phyloP scores from a whole-genome alignment of 2,329 filamentous ascomycete species.

The Xylariaceae sp. region DNA sequence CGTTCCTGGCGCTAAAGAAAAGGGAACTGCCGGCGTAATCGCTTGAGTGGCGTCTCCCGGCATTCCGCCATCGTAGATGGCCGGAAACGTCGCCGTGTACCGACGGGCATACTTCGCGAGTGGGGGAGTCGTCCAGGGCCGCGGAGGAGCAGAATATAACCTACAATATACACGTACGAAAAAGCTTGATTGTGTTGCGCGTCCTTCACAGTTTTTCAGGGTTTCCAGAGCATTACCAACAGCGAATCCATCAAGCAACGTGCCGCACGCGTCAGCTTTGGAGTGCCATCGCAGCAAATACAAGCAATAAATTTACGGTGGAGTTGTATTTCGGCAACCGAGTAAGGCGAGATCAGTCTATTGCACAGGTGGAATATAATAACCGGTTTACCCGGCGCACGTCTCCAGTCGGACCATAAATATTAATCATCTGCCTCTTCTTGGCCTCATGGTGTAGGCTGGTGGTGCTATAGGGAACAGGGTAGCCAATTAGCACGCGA shows the following conservation, averaged over 20 bases:
- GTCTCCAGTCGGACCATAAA: too few relatives aligned
- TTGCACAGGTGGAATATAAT: constrained; percentile 17
- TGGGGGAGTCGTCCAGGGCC: too few relatives aligned
- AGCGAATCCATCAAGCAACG: background rate
- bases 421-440: background rate
- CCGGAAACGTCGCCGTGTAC: constrained; percentile 12
- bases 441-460: background rate
- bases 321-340: constrained; percentile 25
- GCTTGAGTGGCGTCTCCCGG: constrained; percentile 2
- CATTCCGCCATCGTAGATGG: constrained; percentile 6
- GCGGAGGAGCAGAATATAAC: too few relatives aligned
- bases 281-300: constrained; percentile 20
- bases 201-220: too few relatives aligned
- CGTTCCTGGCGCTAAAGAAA: constrained; percentile 20
- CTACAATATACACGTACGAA: too few relatives aligned
- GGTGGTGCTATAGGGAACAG: background rate
- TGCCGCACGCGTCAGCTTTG: constrained; percentile 20
- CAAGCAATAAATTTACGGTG: constrained; percentile 10
- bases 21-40: constrained; percentile 19
- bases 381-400: constrained; percentile 25
- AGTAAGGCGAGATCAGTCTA: constrained; percentile 24
- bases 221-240: background rate
- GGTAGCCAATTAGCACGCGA: background rate
- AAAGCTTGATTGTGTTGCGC: too few relatives aligned
- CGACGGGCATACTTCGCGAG: too few relatives aligned